Conservation (phyloP, 345 rosid genomes). For the Gossypium australe region DNA sequence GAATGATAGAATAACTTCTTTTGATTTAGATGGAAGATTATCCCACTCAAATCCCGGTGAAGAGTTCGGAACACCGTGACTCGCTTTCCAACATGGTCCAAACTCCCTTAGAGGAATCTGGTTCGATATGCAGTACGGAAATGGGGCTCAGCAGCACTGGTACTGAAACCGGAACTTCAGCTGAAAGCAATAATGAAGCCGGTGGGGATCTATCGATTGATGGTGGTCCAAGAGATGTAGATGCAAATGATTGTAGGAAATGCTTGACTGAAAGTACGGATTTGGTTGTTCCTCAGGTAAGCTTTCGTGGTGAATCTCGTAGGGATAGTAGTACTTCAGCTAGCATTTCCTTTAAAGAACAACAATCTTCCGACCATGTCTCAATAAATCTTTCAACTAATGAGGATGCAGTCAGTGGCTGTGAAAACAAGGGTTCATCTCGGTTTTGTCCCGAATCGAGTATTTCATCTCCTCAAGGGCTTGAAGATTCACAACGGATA, state of each 20-base stretch:
- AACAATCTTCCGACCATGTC: constrained; percentile 43
- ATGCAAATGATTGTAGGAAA: constrained; percentile 24
- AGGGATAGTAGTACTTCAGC: constrained; percentile 40
- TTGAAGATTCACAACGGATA: constrained; percentile 23
- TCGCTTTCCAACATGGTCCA: constrained; percentile 20
- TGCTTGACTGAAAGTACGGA: constrained; percentile 33
- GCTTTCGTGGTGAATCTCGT: constrained; percentile 31
- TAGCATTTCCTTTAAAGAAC: constrained; percentile 41
- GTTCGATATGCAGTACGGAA: constrained; percentile 21
- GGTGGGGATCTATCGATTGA: constrained; percentile 22
- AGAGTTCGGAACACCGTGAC: constrained; percentile 25
- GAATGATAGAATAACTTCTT: constrained; percentile 8
- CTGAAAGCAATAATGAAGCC: constrained; percentile 21
- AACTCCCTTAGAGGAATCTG: constrained; percentile 22
- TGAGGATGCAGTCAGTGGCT: constrained; percentile 38
- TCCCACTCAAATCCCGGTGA: constrained; percentile 26
- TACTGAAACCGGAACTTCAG: constrained; percentile 28
- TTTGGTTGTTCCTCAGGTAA: constrained; percentile 40
- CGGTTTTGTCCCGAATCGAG: constrained; percentile 31
- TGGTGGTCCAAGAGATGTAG: constrained; percentile 23
- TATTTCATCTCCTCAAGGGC: constrained; percentile 25
- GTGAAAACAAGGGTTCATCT: constrained; percentile 30
- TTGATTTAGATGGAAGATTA: constrained; percentile 41
- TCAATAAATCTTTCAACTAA: constrained; percentile 41
- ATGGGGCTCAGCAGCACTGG: constrained; percentile 21